Evolutionary conservation across 129 eudicot genomes (phyloP).

Genomic region (Heracleum sosnowskyi): DNA sequence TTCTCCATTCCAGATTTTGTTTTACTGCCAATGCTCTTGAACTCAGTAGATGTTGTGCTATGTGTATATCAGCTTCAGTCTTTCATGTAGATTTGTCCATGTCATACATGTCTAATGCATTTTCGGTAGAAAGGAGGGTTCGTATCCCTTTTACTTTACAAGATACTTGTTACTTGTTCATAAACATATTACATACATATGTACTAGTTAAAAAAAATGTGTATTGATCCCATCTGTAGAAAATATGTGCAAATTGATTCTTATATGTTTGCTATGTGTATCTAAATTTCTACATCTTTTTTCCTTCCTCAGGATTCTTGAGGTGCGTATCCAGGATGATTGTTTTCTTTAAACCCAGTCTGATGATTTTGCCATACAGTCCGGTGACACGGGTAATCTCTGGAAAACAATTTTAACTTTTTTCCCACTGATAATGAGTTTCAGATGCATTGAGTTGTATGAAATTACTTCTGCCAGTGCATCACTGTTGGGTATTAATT

Average conservation of each 20-base stretch:
- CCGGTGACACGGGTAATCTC: conserved; percentile 1
- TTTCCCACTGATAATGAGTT: not conserved
- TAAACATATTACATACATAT: not conserved
- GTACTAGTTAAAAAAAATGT: not conserved
- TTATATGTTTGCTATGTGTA: not conserved
- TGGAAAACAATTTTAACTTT: not conserved
- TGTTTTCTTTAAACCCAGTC: not conserved
- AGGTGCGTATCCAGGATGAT: not conserved
- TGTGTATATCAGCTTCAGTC: not conserved
- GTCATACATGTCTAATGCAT: not conserved
- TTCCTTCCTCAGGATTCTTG: not conserved
- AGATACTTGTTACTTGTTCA: not conserved
- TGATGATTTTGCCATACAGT: no score
- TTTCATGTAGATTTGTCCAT: not conserved
- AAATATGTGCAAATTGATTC: not conserved
- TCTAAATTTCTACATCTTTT: not conserved
- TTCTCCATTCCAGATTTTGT: not conserved
- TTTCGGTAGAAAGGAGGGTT: no score
- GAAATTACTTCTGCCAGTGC: not conserved
- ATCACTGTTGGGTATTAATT: not conserved
- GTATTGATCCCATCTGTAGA: no score
- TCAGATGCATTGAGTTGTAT: not conserved
- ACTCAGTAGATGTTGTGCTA: not conserved
- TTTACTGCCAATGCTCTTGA: not conserved
- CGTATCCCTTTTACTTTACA: no score